Evolutionary conservation across 1,284 basidiomycete species (phyloP), one percentile per base, ranked within the genome.

Genomic region (Pseudozyma tsukubaensis): DNA sequence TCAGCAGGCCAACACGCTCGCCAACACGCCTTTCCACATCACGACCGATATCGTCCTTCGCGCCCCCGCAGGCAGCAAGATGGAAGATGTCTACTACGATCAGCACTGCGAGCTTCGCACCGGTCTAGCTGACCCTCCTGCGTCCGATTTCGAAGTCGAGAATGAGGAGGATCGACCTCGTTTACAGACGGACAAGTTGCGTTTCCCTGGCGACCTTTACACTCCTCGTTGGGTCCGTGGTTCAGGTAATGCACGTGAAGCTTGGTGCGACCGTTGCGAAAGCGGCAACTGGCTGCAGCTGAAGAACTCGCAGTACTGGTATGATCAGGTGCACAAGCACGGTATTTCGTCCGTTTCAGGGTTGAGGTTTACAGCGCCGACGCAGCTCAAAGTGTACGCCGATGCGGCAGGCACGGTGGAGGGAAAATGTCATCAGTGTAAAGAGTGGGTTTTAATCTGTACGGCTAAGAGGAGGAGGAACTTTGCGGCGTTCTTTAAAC

Each of bases 271-370:
- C 42, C 70, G 72, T 1, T 80, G 78, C 51, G 73, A 77, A 49
- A 57, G 62, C 50, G 78, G 78, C 54, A 72, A 70, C 50, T 80
- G 78, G 78, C 44, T 80, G 29, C 72, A 78, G 56, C 50, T 80
- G 19, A 80, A 80, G 55, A 77, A 73, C 45, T 74, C 67, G 50
- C 76, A 78, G 62, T 78, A 78, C 57, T 77, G 78, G 78, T 79
- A 78, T 52, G 77, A 80, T 53, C 67, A 77, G 37, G 77, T 74
- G 19, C 64, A 72, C 66, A 77, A 72, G 58, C 78, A 80, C 47
- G 78, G 78, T 39, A 73, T 80, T 65, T 70, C 63, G 40, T 68
- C 76, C 4, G 66, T 72, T 12, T 78, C 76, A 2, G 78, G 78
- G 12, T 49, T 70, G 14, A 51, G 72, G n/a, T 80, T 76, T 43